Evolutionary conservation across 352 stramenopile species (phyloP), one percentile per base, ranked within the genome.

Genomic region (Globisporangium cederbergense): DNA sequence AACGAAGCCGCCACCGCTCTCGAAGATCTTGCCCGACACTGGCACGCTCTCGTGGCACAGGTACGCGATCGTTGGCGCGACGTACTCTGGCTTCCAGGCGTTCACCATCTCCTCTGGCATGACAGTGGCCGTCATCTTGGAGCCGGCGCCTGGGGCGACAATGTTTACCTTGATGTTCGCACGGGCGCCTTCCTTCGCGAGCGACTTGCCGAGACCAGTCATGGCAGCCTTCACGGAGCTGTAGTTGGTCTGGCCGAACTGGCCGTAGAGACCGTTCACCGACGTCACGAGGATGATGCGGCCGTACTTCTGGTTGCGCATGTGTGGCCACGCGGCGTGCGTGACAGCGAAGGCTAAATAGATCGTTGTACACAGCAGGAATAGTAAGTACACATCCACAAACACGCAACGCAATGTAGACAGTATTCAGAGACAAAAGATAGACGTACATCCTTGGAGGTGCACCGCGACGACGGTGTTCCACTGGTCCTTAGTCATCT

Each of bases 131-230:
- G 90, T 97, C 88, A 97, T 96, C 71, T 85, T 82, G 54, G 86
- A 95, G 46, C 86, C 88, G 30, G 90, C 89, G 20, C 87, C 86
- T 3, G 90, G 89, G 3, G 88, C 83, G 9, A 97, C 87, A 45
- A 91, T 81, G 79, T 97, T 97, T 56, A 94, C 85, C 71, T 93
- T 89, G 72, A 97, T 95, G 76, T 95, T 95, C 25, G 74, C 65
- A 45, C 76, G 72, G 38, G 72, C 83, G 57, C 89, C 90, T 68
- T 97, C 90, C 71, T 83, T 93, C 83, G 42, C 78, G 78, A 93
- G 70, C 34, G 83, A 78, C 42, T 81, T 74, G 0, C 79, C 90
- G 55, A 93, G 88, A 49, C 83, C 83, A 28, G 82, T 78, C 32
- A 93, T 68, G 2, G 76, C 83, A 76, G 88, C 88, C 59, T 93